Evolutionary conservation across 2,329 filamentous ascomycete genomes (phyloP), one percentile per base, ranked within the genome.

Genomic region (Verruconis gallopava): DNA sequence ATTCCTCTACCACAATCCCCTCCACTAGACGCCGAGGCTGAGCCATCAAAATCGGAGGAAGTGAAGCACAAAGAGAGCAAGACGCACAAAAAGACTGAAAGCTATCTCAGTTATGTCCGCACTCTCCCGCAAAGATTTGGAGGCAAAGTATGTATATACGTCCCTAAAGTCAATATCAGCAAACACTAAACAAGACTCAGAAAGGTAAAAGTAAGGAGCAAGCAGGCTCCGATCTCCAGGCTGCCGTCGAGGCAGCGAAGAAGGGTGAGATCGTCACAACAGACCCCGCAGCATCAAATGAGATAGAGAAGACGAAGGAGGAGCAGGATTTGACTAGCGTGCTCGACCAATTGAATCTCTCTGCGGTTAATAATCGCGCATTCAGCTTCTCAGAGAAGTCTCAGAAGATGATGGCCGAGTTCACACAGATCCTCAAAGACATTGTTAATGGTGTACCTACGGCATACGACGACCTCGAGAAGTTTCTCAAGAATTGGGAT

Each of bases 391-490:
- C 83, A n/a, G 73, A 77, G 45, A 86, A 93, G 51, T 89, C 85
- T 0, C 78, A 85, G 47, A 80, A 85, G 48, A 72, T 94, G 21
- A 74, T 94, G 40, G 74, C 77, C 42, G 77, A 79, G 47, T 98
- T 98, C 69, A 93, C 85, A 1, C 69, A 86, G 43, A 79, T 95
- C 22, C 81, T 98, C 55, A 91, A 89, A 57, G 91, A 98, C 57
- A 73, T 95, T 13, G 75, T 91, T 53, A 88, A 86, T 56, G 91
- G 91, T 47, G 91, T 85, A 2, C 91, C 91, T 3, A 95, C 89
- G 0, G 91, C 91, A 2, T 94, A 93, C 60, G 73, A 81, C 55
- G 91, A 98, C 57, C 78, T 98, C n/a, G 77, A 79, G 52, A 73
- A 71, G 55, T 66, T 80, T 14, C 65, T 80, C 48, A 75, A 67